These are phyloP conservation scores for Trichoderma atroviride DNA, from an alignment of 2,329 filamentous ascomycete genomes.

Conservation along the genomic window DNA sequence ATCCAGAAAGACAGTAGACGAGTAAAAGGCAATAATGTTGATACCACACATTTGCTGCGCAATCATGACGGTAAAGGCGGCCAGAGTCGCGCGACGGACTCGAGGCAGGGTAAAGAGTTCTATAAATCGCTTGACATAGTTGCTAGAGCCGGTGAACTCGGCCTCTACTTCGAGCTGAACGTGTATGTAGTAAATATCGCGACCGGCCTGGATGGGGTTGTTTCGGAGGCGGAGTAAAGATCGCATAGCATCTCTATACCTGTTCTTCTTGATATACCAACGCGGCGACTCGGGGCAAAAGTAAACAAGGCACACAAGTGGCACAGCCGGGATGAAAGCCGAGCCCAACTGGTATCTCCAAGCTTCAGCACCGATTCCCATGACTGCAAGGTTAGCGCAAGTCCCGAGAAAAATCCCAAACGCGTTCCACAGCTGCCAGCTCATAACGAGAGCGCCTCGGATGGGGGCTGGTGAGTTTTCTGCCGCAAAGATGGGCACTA, in stretches of 20 bases:
- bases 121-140: slow-evolving; percentile 63
- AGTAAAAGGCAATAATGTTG: slow-evolving; percentile 79
- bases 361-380: slow-evolving; percentile 41
- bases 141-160: slow-evolving; percentile 52
- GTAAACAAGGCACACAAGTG: slow-evolving; percentile 61
- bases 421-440: slow-evolving; percentile 72
- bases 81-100: slow-evolving; percentile 71
- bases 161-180: slow-evolving; percentile 65
- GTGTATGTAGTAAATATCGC: slow-evolving; percentile 66
- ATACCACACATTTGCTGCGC: slow-evolving; percentile 71
- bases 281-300: slow-evolving; percentile 68
- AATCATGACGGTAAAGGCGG: slow-evolving; percentile 80
- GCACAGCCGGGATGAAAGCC: slow-evolving; percentile 63
- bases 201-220: slow-evolving; percentile 58
- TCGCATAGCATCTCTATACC: slow-evolving; percentile 61
- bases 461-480: slow-evolving; percentile 71
- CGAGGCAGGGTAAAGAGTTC: slow-evolving; percentile 71
- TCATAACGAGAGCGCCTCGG: slow-evolving; percentile 78
- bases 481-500: slow-evolving; percentile 74
- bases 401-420: slow-evolving; percentile 66
- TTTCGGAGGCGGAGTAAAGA: slow-evolving; percentile 57
- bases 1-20: slow-evolving; percentile 62
- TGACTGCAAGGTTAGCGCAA: slow-evolving; percentile 58
- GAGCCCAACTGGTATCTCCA: slow-evolving; percentile 68
- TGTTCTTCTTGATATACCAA: slow-evolving; percentile 68